Base-by-base conservation (phyloP, 2,329 filamentous ascomycete genomes). In the Fusarium nematophilum region DNA sequence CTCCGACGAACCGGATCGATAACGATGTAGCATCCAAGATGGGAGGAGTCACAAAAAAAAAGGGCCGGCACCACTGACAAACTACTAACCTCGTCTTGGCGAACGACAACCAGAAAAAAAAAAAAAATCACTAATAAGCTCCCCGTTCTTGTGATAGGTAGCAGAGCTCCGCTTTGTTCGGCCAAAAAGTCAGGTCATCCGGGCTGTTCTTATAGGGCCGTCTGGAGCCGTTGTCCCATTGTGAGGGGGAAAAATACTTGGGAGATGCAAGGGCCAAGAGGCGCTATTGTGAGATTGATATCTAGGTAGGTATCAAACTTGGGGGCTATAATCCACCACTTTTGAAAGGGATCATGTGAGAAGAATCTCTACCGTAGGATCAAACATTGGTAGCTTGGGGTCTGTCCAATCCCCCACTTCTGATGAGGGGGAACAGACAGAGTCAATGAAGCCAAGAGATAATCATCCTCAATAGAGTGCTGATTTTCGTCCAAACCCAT, bases 81-180 rank as follows among this genome's bases (percentile, higher is more conserved):
- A 42, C 46, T 42, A 48, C 57, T 34, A 56, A 63, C 23, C 64
- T 65, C 43, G 51, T 60, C 60, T 66, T 59, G 63, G 55, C 59
- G 33, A 37, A 47, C 40, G 23, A 14, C 30, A n/a, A n/a, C 30
- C 26, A 34, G 6, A 13, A 33, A 21, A 39, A 53, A 51, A 48
- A 30, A 43, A 14, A 47, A 17, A 27, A 42, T 15, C 10, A n/a
- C 29, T 30, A 18, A 26, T 29, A 30, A 14, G 33, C 11, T 40
- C 31, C 47, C n/a, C 29, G n/a, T 30, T 17, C 2, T 55, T 37
- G 34, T 39, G 59, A 53, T 59, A 57, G 30, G 47, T 34, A 43
- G 18, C 26, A 50, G 14, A 33, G 40, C 42, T 59, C 57, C 57
- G 57, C 57, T 50, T 54, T 59, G 49, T 29, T 18, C 18, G 31